Evolutionary conservation across 306 rosid species (phyloP), one percentile per base, ranked within the genome.

Genomic region (Ormosia semicastrata): DNA sequence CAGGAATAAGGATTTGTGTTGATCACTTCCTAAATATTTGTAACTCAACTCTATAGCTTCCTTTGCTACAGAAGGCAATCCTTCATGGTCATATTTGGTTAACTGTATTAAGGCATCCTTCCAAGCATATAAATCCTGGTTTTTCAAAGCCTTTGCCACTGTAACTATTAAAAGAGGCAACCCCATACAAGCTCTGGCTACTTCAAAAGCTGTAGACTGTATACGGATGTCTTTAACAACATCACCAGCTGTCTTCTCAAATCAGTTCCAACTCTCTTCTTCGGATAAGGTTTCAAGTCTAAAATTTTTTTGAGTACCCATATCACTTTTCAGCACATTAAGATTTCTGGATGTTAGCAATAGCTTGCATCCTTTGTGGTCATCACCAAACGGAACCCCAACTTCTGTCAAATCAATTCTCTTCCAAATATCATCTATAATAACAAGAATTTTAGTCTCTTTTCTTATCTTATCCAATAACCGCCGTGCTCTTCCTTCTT

Each of bases 161-260:
- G 66, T 46, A 0, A 47, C 32, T 14, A 82, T 47, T 59, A 70
- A 69, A 36, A 76, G 17, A 1, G 82, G 85, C 12, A 76, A 59
- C 10, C 81, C 37, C 1, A 0, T 54, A 75, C 85, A 82, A 14
- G 40, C 15, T 1, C 0, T n/a, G 4, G 71, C 56, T 24, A 82
- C 73, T 30, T 82, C 46, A 12, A 59, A 2, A 8, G 85, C 82
- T 12, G 8, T 18, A 56, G 70, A 11, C 0, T 75, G 46, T 43
- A 75, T 41, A 32, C 8, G 13, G 11, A 0, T 5, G 3, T 59
- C 18, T 13, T 49, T 9, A 24, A 71, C 73, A 24, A 71, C 73
- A 44, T 44, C 58, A 17, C 66, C 66, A 0, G 33, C 60, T 32
- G 18, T 17, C 6, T 47, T 60, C 73, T 71, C 56, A 4, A 79